phyloP scores from a whole-genome alignment of 139 green algal genomes.

The Pycnococcus provasolii region DNA sequence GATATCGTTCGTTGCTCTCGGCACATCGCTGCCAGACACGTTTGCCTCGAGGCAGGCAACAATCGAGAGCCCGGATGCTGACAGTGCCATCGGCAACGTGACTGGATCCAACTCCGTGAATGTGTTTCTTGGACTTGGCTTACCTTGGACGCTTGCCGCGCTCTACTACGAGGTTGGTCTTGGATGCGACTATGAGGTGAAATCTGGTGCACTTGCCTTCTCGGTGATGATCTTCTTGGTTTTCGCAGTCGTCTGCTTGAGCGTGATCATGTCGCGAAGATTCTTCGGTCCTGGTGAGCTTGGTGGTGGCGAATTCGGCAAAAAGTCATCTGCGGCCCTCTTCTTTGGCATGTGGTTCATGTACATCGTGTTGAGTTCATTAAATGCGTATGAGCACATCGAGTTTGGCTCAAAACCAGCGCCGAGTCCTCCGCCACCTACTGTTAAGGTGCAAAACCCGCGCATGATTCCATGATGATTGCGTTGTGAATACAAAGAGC shows the following conservation, averaged over 20 bases:
- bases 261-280: neutral
- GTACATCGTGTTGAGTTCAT: conserved; percentile 6
- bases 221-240: conserved; percentile 9
- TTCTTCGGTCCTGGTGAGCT: conserved; percentile 5
- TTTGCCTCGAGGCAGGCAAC: conserved; percentile 18
- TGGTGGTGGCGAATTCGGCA: neutral
- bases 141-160: conserved; percentile 17
- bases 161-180: conserved; percentile 4
- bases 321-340: neutral
- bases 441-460: too few relatives aligned
- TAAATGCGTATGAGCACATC: conserved; percentile 15
- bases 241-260: neutral
- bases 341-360: conserved; percentile 9
- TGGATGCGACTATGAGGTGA: neutral
- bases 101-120: conserved; percentile 26
- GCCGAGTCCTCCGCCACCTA: too few relatives aligned
- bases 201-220: neutral
- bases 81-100: conserved; percentile 20
- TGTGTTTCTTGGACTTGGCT: conserved; percentile 20
- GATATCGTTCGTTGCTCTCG: conserved; percentile 26
- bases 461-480: too few relatives aligned
- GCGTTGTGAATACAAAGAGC: too few relatives aligned
- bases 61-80: conserved; percentile 15
- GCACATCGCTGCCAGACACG: conserved; percentile 24
- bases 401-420: neutral